phyloP scores from a whole-genome alignment of 352 stramenopile species.

The Globisporangium iwayamae region DNA sequence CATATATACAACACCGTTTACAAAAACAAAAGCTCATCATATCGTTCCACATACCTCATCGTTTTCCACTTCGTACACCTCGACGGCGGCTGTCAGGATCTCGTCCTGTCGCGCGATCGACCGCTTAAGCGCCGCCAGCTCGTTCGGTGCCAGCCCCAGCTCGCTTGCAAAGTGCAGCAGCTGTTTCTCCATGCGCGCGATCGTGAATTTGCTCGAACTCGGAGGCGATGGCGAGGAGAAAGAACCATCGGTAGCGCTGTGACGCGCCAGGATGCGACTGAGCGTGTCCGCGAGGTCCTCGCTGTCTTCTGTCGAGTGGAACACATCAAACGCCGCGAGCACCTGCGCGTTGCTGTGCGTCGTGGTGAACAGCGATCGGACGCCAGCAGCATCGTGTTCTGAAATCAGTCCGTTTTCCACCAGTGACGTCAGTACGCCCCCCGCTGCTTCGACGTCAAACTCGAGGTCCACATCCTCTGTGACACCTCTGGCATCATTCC shows the following conservation, averaged over 20 bases:
- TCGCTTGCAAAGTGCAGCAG: constrained; percentile 38
- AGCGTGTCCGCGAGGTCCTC: constrained; percentile 57
- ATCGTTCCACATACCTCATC: constrained; percentile 31
- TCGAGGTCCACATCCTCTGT: constrained; percentile 20
- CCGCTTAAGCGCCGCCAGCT: constrained; percentile 34
- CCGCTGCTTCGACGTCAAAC: constrained; percentile 17
- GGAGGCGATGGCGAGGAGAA: background rate
- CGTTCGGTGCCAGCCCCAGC: constrained; percentile 20
- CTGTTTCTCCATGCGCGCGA: constrained; percentile 35
- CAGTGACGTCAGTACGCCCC: constrained; percentile 27
- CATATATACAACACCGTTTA: background rate
- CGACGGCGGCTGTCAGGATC: constrained; percentile 34
- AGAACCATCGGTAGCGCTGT: background rate
- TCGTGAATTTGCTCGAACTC: constrained; percentile 12
- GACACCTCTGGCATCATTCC: background rate
- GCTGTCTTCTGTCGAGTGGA: constrained; percentile 38
- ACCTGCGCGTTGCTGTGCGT: constrained; percentile 30
- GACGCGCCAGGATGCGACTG: constrained; percentile 30
- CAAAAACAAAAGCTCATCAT: background rate
- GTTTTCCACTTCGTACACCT: constrained; percentile 36
- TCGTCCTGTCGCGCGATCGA: constrained; percentile 37
- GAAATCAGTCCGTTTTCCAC: constrained; percentile 25
- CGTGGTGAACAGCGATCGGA: constrained; percentile 30
- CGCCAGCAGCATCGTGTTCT: constrained; percentile 17
- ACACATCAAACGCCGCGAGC: constrained; percentile 57